Percentiles rank a stretch among this genome's conserved stretches.
Evolutionary conservation across 2,329 filamentous ascomycete genomes (phyloP).

Genomic region (Monilinia fructigena): DNA sequence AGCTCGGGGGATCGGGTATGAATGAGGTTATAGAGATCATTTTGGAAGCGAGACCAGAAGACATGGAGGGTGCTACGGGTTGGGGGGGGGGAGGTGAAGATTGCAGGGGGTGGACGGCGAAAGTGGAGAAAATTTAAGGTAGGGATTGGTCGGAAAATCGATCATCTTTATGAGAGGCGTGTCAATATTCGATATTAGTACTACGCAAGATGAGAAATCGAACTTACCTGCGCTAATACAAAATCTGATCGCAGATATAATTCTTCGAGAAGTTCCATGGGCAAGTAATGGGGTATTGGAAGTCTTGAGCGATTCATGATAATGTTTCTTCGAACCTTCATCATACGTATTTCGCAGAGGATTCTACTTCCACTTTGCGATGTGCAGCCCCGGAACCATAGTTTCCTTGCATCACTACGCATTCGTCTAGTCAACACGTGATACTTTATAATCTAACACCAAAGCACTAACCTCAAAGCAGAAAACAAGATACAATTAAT

Average conservation of each 20-base stretch:
- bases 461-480: conserved; percentile 11
- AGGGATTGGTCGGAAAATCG: conserved; percentile 1
- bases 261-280: conserved; percentile 26
- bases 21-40: conserved; percentile 38
- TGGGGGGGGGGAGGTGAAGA: conserved; percentile 51
- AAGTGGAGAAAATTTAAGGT: conserved; percentile 9
- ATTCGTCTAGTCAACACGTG: background rate
- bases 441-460: no score
- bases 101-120: background rate
- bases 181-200: background rate
- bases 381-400: conserved; percentile 27
- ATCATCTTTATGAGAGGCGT: conserved; percentile 9
- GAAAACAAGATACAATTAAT: conserved; percentile 16
- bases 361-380: conserved; percentile 31
- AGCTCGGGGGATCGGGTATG: conserved; percentile 46
- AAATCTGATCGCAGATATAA: conserved; percentile 29
- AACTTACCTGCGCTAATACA: conserved; percentile 27
- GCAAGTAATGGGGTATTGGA: conserved; percentile 26
- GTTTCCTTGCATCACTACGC: conserved; percentile 29
- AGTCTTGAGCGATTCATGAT: conserved; percentile 21
- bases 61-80: conserved; percentile 56
- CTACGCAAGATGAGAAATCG: background rate
- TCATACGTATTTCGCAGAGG: conserved; percentile 28
- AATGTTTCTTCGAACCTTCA: conserved; percentile 19
- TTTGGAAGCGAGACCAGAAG: conserved; percentile 43